Conservation (phyloP, 495 filamentous ascomycete species). For the Rhypophila decipiens region DNA sequence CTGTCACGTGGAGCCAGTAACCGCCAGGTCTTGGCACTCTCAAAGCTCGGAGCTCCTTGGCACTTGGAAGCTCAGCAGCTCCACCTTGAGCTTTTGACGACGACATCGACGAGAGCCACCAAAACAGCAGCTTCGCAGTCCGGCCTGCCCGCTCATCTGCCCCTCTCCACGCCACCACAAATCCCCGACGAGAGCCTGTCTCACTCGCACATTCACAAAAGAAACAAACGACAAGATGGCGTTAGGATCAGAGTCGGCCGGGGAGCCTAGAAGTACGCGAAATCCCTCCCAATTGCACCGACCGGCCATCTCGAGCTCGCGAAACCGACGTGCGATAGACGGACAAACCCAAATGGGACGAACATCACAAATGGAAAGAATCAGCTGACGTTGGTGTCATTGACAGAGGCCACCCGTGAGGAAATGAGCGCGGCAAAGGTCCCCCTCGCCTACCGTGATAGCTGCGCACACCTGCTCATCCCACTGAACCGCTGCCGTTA, state of each 20-base stretch:
- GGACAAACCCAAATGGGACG: too few species aligned
- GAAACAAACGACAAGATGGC: too few species aligned
- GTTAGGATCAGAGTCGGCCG: slow-evolving; percentile 14
- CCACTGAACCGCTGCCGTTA: slow-evolving; percentile 91
- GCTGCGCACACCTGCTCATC: slow-evolving; percentile 87
- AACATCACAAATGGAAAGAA: neutral
- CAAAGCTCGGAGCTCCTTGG: neutral
- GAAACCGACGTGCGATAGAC: neutral
- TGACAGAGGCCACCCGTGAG: slow-evolving; percentile 69
- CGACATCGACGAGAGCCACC: neutral
- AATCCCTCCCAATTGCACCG: neutral
- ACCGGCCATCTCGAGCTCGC: neutral
- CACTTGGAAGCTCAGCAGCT: neutral
- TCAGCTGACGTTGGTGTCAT: too few species aligned
- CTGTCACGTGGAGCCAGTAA: neutral
- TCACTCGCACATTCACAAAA: slow-evolving; percentile 21
- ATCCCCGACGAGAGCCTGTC: slow-evolving; percentile 19
- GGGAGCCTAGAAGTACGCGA: slow-evolving; percentile 31
- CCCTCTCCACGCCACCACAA: neutral
- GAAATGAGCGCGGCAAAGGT: slow-evolving; percentile 89
- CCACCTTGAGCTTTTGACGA: neutral
- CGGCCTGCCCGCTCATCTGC: neutral
- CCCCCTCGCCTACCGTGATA: slow-evolving; percentile 86
- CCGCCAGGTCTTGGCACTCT: neutral
- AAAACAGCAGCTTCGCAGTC: neutral